Base-by-base conservation (phyloP, 2,329 filamentous ascomycete species). In the Colletotrichum sidae region DNA sequence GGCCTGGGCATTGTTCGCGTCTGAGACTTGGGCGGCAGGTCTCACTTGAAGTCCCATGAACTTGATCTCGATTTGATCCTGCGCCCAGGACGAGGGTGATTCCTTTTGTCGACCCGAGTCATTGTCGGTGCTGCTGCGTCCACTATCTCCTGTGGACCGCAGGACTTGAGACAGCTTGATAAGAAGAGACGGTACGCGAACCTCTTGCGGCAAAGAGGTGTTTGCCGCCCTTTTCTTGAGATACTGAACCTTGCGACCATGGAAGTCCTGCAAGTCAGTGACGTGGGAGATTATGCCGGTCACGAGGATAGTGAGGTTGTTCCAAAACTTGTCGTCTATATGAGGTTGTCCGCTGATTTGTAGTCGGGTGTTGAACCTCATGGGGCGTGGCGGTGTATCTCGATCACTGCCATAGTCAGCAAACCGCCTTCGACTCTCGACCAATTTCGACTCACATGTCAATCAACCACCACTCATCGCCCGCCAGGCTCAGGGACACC, bases 381-480 rank as follows among this genome's bases (percentile, higher is more conserved):
- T 60, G 3, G 68, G 54, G 15, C 73, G 74, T 17, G 68, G 69
- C 17, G 71, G 55, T 38, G 71, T 69, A 34, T 69, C 68, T 15
- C 71, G 72, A 56, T 73, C 72, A 37, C 77, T 77, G 39, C 56
- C 9, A 10, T 15, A 17, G 53, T 68, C 9, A 68, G 64, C 41
- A 45, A 39, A 25, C 11, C 7, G 17, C 8, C 39, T n/a, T 9
- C 11, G 13, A 15, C 37, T 25, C 38, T 38, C 34, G 35, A 37
- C 17, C 8, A 34, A 6, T 39, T 12, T 54, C 61, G 37, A 81
- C 85, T 79, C 79, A 89, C 84, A 87, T 76, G 76, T 90, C 85
- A 58, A 93, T 81, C 65, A 94, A 80, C 88, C 90, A 94, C 92
- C 92, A 97, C 67, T 85, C 85, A 73, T 96, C 92, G 57, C 92